Evolutionary conservation across 2,329 filamentous ascomycete species (phyloP).

Genomic region (Botrytis byssoidea): DNA sequence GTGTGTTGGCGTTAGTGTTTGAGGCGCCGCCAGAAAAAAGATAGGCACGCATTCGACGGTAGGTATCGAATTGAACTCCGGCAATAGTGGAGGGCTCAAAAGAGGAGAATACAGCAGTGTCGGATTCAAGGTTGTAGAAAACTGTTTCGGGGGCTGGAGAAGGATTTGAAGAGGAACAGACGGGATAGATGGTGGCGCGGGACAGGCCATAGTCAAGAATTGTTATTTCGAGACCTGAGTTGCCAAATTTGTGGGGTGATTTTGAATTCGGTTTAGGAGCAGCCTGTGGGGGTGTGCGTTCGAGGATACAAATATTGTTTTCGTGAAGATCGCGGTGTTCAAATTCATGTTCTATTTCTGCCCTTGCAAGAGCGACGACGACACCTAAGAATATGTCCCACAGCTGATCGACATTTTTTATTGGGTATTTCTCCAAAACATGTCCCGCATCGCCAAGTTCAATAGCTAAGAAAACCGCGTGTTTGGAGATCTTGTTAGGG

Average conservation of each 20-base stretch:
- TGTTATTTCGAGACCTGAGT: slow-evolving; percentile 61
- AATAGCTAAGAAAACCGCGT: slow-evolving; percentile 59
- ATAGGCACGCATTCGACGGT: slow-evolving; percentile 48
- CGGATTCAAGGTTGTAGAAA: slow-evolving; percentile 59
- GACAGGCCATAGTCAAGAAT: slow-evolving; percentile 66
- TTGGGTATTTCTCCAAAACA: slow-evolving; percentile 57
- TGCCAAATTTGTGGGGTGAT: slow-evolving; percentile 49
- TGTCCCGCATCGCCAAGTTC: slow-evolving; percentile 62
- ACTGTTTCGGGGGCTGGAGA: slow-evolving; percentile 42
- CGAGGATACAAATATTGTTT: slow-evolving; percentile 59
- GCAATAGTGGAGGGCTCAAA: slow-evolving; percentile 38
- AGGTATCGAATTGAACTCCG: slow-evolving; percentile 55
- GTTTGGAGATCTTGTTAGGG: slow-evolving; percentile 57
- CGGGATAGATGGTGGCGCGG: slow-evolving; percentile 48
- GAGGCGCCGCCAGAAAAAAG: slow-evolving; percentile 27
- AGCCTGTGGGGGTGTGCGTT: neutral
- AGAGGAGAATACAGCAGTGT: slow-evolving; percentile 59
- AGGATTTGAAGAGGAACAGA: slow-evolving; percentile 29
- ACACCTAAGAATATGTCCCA: slow-evolving; percentile 65
- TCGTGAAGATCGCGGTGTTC: slow-evolving; percentile 68
- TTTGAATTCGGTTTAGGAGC: neutral
- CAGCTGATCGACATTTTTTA: slow-evolving; percentile 50
- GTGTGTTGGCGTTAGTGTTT: slow-evolving; percentile 19
- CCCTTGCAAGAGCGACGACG: slow-evolving; percentile 58
- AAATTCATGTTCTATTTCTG: slow-evolving; percentile 57